Base-by-base conservation (phyloP, 1,284 basidiomycete genomes). In the Schizophyllum commune region DNA sequence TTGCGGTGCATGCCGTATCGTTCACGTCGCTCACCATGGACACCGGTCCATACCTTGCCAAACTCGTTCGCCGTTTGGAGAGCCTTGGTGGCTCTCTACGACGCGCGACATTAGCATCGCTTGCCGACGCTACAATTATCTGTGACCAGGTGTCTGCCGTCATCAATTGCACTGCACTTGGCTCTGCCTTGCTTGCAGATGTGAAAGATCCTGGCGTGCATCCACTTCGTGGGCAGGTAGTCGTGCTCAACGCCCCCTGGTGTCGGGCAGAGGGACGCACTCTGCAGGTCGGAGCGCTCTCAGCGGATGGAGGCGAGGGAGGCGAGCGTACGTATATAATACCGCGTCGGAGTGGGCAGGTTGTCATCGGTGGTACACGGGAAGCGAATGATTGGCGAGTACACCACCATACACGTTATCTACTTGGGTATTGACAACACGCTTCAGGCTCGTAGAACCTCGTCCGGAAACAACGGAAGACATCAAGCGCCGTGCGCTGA, bases 1-100 rank as follows among this genome's bases (percentile, higher is more conserved):
- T 59, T 34, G 63, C 61, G n/a, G 54, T 59, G 52, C 64, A 67
- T 56, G 60, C 64, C 5, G 68, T 68, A 9, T 63, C 62, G 9
- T 69, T 69, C 58, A 68, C 65, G 4, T 64, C 66, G 1, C 47
- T 69, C 47, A 69, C 66, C 11, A 67, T 69, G 58, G 67, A 67
- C 53, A 62, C 65, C 9, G n/a, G 61, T 1, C 59, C 58, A 4
- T 69, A 69, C 58, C 64, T 68, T 11, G 52, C 17, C 13, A 65
- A 65, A 47, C 60, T 68, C 17, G 57, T 62, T 13, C 20, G 58
- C 5, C 59, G 60, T n/a, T 65, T 68, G 34, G 32, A 54, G 15
- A 52, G 56, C 20, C 58, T 66, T 1, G 68, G 68, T 15, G 67
- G 67, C 0, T 59, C 34, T 15, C 32, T 65, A 8, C 63, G 63